Percentiles rank a stretch among this genome's conserved stretches.
Conservation (phyloP, 2,329 filamentous ascomycete species). For the Colletotrichum melonis region DNA sequence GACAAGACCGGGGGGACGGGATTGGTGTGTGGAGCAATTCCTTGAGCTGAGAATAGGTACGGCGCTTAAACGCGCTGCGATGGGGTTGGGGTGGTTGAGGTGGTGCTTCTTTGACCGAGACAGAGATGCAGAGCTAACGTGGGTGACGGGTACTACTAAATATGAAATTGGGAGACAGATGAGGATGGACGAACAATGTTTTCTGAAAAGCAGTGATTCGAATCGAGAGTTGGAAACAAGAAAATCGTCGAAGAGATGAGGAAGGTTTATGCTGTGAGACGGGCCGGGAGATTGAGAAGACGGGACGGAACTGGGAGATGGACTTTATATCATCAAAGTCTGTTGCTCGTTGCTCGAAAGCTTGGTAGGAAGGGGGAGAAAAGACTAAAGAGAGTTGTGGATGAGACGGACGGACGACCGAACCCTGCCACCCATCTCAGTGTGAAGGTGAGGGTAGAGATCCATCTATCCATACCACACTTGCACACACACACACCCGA, state of each 20-base stretch:
- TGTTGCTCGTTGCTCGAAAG: background rate
- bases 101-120: conserved; percentile 23
- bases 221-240: background rate
- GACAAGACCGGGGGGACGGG: background rate
- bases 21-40: conserved; percentile 15
- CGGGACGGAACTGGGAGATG: conserved; percentile 6
- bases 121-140: conserved; percentile 21
- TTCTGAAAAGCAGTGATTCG: background rate
- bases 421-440: background rate
- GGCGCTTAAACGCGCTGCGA: conserved; percentile 32
- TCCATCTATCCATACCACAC: conserved; percentile 7
- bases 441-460: background rate
- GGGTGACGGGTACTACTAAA: conserved; percentile 12
- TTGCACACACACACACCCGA: background rate
- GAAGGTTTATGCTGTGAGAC: conserved; percentile 17
- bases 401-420: background rate
- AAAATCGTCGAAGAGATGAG: background rate
- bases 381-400: background rate
- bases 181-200: background rate
- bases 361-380: background rate
- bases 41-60: conserved; percentile 30
- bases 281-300: background rate
- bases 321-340: conserved; percentile 27
- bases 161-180: conserved; percentile 7
- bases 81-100: background rate